A percentile compares a stretch with the other conserved stretches of the same genome.
Evolutionary conservation across 2,329 filamentous ascomycete species (phyloP).

Genomic region (Cordyceps militaris): DNA sequence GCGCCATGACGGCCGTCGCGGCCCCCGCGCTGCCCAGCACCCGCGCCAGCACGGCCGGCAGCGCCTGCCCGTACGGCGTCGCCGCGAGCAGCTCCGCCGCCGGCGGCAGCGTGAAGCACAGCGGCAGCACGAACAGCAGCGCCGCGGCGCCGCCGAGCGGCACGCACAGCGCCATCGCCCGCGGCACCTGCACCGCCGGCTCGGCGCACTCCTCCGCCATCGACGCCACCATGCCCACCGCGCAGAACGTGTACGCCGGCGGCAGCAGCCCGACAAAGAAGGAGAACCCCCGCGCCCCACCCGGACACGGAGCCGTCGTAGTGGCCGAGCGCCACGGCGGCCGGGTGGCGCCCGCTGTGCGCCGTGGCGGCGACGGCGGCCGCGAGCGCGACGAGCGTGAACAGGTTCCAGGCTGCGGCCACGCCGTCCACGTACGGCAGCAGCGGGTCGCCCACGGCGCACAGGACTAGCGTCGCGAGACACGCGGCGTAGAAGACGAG

Average conservation of each 20-base stretch:
- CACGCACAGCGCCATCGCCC: constrained; percentile 43
- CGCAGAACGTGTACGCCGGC: constrained; percentile 48
- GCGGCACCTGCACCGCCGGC: constrained; percentile 44
- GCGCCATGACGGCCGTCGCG: constrained; percentile 36
- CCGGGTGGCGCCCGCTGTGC: constrained; percentile 44
- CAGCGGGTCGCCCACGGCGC: constrained; percentile 16
- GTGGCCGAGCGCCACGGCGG: constrained; percentile 43
- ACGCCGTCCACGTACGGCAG: not conserved
- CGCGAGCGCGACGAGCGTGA: not conserved
- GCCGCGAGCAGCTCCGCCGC: constrained; percentile 34
- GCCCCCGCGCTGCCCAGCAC: constrained; percentile 45
- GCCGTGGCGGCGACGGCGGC: not conserved
- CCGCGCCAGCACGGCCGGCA: constrained; percentile 45
- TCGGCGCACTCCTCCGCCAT: constrained; percentile 55
- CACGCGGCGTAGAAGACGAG: constrained; percentile 57
- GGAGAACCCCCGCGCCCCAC: constrained; percentile 47
- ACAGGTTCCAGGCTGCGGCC: not conserved
- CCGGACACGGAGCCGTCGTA: constrained; percentile 50
- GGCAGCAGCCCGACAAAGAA: constrained; percentile 58
- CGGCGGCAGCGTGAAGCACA: constrained; percentile 33
- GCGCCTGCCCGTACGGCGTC: constrained; percentile 44
- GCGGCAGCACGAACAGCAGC: constrained; percentile 42
- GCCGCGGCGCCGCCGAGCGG: constrained; percentile 47
- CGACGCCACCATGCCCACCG: constrained; percentile 54
- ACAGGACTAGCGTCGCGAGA: constrained; percentile 46